These are phyloP conservation scores for Scleroderma citrinum DNA, from an alignment of 768 basidiomycete genomes.

Conservation along the genomic window DNA sequence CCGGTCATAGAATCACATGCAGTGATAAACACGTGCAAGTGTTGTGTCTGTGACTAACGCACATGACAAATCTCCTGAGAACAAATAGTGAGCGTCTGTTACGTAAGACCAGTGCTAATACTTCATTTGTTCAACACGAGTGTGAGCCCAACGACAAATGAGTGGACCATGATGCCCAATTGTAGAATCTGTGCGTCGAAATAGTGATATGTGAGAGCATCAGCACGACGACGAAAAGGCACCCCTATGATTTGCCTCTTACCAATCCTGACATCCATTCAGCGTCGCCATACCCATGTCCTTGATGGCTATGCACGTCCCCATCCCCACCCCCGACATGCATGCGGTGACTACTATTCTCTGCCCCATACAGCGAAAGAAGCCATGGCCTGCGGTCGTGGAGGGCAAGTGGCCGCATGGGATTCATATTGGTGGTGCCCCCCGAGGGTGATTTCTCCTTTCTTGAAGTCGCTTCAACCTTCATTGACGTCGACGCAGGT, in stretches of 20 bases:
- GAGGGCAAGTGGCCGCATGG: conserved; percentile 21
- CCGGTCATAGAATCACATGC: too few species aligned
- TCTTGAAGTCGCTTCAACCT: not conserved
- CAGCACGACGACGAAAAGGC: conserved; percentile 1
- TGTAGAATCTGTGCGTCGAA: conserved; percentile 55
- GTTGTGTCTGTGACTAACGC: too few species aligned
- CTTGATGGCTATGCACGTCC: not conserved
- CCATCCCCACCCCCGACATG: not conserved
- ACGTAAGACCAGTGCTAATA: too few species aligned
- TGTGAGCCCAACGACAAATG: conserved; percentile 75
- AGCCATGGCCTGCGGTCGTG: conserved; percentile 22
- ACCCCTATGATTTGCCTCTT: conserved; percentile 70
- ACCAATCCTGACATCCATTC: conserved; percentile 33
- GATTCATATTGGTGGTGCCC: conserved; percentile 35
- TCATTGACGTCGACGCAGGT: not conserved
- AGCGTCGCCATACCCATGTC: conserved; percentile 10
- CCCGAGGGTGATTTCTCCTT: conserved; percentile 16
- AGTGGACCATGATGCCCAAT: conserved; percentile 81
- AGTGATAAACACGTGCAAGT: too few species aligned
- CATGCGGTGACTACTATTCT: not conserved
- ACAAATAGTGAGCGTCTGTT: too few species aligned
- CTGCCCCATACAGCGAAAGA: conserved; percentile 11
- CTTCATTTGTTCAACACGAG: too few species aligned
- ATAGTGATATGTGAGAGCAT: not conserved
- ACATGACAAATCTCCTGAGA: too few species aligned